Conservation (phyloP, 106 monocot genomes). For the Dioscorea dumetorum region DNA sequence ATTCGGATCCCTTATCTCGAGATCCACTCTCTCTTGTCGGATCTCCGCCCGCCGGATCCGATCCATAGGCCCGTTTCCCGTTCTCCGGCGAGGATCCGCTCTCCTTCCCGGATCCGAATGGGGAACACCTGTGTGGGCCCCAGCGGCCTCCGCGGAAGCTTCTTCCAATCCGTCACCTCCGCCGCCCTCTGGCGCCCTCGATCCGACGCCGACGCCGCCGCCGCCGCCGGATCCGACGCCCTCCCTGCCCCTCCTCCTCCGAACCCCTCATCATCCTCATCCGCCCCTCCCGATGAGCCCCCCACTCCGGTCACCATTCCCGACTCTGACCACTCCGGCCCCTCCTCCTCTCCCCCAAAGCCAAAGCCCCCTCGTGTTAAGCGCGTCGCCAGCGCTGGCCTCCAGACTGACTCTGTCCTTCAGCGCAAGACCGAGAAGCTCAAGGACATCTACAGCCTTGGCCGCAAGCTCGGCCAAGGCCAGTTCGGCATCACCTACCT, state of each 20-base stretch:
- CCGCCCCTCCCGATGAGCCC: background rate
- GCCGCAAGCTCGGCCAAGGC: slow-evolving; percentile 8
- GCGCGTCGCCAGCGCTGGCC: slow-evolving; percentile 10
- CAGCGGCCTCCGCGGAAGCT: slow-evolving; percentile 1
- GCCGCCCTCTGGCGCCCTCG: slow-evolving; percentile 15
- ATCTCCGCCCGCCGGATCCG: background rate
- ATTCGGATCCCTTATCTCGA: too few relatives aligned
- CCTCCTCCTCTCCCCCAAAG: background rate
- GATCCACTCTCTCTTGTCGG: background rate
- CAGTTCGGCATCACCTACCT: slow-evolving; percentile 14
- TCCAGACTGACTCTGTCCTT: slow-evolving; percentile 7
- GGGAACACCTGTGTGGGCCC: slow-evolving; percentile 17
- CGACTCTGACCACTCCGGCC: background rate
- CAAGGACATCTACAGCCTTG: slow-evolving; percentile 1
- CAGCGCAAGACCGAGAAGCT: slow-evolving; percentile 7
- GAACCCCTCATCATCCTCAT: background rate
- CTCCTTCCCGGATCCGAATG: background rate
- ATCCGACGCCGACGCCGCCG: background rate
- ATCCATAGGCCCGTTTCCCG: background rate
- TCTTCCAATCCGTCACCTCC: slow-evolving; percentile 14
- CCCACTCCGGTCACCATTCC: slow-evolving; percentile 1
- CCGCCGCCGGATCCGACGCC: background rate
- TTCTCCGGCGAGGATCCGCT: too few relatives aligned
- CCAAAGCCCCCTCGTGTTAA: background rate
- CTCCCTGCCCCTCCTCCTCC: background rate